phyloP scores from a whole-genome alignment of 192 early-diverging fungal genomes.

The Jimgerdemannia lactiflua region DNA sequence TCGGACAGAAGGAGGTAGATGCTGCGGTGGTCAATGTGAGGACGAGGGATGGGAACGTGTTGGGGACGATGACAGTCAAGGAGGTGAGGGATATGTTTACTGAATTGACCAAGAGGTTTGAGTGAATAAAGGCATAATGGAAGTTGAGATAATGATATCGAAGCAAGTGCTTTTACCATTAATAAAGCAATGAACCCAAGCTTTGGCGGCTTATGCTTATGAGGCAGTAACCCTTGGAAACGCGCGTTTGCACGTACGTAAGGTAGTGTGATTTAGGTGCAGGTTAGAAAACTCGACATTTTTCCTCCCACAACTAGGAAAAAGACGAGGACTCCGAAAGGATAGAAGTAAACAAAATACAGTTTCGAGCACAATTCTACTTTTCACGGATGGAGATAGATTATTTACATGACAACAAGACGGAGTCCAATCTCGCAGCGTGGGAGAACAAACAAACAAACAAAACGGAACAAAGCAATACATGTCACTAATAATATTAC shows the following conservation, averaged over 20 bases:
- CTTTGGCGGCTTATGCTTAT: no score
- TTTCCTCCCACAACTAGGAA: no score
- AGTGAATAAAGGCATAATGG: conserved; percentile 21
- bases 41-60: conserved; percentile 52
- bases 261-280: no score
- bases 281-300: no score
- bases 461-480: background rate
- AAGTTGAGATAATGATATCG: background rate
- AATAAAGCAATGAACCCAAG: no score
- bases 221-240: no score
- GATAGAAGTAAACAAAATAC: background rate
- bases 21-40: conserved; percentile 73
- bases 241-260: no score
- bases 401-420: background rate
- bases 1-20: conserved; percentile 77
- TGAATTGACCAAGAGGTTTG: conserved; percentile 36
- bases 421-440: background rate
- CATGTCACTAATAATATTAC: background rate
- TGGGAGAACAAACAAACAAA: background rate
- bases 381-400: background rate
- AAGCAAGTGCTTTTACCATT: conserved; percentile 1
- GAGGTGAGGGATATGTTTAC: conserved; percentile 58
- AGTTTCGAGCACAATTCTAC: background rate
- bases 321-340: no score
- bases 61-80: conserved; percentile 61